These are phyloP conservation scores for Yarrowia sp. DNA, from an alignment of 805 yeast species.

Conservation along the genomic window DNA sequence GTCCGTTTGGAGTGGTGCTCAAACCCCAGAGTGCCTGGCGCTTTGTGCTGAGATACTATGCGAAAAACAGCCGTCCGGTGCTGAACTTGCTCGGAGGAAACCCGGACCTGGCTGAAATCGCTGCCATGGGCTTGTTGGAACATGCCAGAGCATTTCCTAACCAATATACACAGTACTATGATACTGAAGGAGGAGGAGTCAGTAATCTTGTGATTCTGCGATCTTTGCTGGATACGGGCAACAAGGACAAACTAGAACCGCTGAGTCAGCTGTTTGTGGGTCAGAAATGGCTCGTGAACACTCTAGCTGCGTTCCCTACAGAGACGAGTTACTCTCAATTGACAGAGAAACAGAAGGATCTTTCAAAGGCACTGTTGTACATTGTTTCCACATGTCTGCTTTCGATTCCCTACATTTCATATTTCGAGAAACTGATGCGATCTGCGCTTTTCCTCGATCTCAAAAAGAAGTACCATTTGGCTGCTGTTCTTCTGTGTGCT, in stretches of 20 bases:
- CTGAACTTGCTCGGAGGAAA: slow-evolving; percentile 18
- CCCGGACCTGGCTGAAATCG: slow-evolving; percentile 27
- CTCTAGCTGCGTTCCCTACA: slow-evolving; percentile 18
- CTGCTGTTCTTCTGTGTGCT: slow-evolving; percentile 12
- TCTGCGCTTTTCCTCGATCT: slow-evolving; percentile 34
- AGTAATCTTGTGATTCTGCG: slow-evolving; percentile 4
- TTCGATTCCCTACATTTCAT: slow-evolving; percentile 12
- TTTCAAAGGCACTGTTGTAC: slow-evolving; percentile 12
- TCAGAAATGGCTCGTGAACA: slow-evolving; percentile 31
- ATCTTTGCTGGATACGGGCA: slow-evolving; percentile 2
- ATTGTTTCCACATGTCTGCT: slow-evolving; percentile 30
- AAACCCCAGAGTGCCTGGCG: slow-evolving; percentile 35
- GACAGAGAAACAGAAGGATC: slow-evolving; percentile 10
- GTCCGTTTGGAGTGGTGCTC: slow-evolving; percentile 21
- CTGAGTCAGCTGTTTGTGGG: slow-evolving; percentile 36
- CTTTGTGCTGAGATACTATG: slow-evolving; percentile 14
- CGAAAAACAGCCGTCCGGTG: slow-evolving; percentile 27
- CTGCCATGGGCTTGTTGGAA: slow-evolving; percentile 30
- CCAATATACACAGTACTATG: slow-evolving; percentile 8
- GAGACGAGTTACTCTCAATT: slow-evolving; percentile 14
- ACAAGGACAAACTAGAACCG: slow-evolving; percentile 26
- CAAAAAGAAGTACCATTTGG: slow-evolving; percentile 32
- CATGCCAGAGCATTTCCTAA: slow-evolving; percentile 4
- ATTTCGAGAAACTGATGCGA: slow-evolving; percentile 30
- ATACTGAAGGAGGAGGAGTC: background rate